Evolutionary conservation across 2,329 filamentous ascomycete genomes (phyloP).

Genomic region (Pseudogymnoascus sp.): DNA sequence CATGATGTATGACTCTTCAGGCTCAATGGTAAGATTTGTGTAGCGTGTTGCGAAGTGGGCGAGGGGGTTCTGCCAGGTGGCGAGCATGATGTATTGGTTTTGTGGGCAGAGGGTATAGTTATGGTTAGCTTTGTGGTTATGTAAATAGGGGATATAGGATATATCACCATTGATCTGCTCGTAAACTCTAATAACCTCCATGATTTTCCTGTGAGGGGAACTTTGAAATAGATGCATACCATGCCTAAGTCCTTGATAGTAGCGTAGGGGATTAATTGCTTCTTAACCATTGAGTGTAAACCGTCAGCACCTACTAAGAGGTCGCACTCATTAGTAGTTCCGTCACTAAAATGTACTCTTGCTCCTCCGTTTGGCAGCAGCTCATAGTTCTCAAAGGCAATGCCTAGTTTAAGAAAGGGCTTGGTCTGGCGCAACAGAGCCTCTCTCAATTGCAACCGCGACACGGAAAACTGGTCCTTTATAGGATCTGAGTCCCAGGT

Average conservation of each 20-base stretch:
- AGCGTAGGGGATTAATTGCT: slow-evolving; percentile 22
- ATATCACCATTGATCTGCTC: slow-evolving; percentile 20
- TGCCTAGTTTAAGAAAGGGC: slow-evolving; percentile 14
- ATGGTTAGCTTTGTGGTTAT: background rate
- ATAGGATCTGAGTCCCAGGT: slow-evolving; percentile 22
- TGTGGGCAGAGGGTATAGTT: slow-evolving; percentile 19
- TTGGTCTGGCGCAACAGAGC: slow-evolving; percentile 20
- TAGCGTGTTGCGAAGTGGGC: slow-evolving; percentile 21
- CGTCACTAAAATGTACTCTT: slow-evolving; percentile 12
- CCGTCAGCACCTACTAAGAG: slow-evolving; percentile 87
- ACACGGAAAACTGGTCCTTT: slow-evolving; percentile 23
- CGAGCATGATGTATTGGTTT: slow-evolving; percentile 25
- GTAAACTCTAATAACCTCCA: slow-evolving; percentile 16
- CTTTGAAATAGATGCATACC: slow-evolving; percentile 26
- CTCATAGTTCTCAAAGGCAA: slow-evolving; percentile 12
- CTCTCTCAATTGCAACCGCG: slow-evolving; percentile 22
- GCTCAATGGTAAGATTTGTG: slow-evolving; percentile 18
- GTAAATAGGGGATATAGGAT: background rate
- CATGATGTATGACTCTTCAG: slow-evolving; percentile 27
- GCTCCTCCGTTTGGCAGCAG: slow-evolving; percentile 4
- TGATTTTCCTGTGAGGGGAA: slow-evolving; percentile 23
- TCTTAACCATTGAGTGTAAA: slow-evolving; percentile 79
- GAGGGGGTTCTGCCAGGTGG: slow-evolving; percentile 23
- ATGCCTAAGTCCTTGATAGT: slow-evolving; percentile 18
- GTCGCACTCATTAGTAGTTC: slow-evolving; percentile 11